phyloP scores from a whole-genome alignment of 768 basidiomycete genomes.

The Stropharia rugosoannulata region DNA sequence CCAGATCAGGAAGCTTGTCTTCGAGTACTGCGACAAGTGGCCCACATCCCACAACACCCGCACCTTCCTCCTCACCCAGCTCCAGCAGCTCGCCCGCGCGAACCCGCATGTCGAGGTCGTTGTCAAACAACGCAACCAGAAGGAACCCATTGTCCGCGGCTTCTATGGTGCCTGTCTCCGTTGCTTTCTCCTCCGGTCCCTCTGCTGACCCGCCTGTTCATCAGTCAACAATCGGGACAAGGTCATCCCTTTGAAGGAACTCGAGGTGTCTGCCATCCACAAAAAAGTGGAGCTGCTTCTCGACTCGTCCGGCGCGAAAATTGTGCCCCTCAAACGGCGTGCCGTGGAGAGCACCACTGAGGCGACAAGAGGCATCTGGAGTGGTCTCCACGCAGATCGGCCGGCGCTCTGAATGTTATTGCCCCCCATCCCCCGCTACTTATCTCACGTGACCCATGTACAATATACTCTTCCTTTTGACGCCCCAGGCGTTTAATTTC shows the following conservation, averaged over 20 bases:
- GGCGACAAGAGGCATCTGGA: conserved; percentile 87
- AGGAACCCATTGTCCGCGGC: conserved; percentile 79
- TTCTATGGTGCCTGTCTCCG: conserved; percentile 60
- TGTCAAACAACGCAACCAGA: conserved; percentile 69
- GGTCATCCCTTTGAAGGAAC: conserved; percentile 76
- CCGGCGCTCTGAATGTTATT: conserved; percentile 40
- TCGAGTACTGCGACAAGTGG: conserved; percentile 87
- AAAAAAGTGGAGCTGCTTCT: conserved; percentile 82
- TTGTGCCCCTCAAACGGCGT: conserved; percentile 74
- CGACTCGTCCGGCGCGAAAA: conserved; percentile 86
- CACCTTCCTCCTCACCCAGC: conserved; percentile 61
- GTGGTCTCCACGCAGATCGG: conserved; percentile 78
- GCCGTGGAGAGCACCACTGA: conserved; percentile 79
- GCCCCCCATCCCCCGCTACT: conserved; percentile 12
- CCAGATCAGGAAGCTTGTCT: conserved; percentile 80
- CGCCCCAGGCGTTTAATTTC: conserved; percentile 23
- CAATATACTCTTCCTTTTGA: conserved; percentile 16
- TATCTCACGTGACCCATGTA: conserved; percentile 32
- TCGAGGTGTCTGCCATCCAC: conserved; percentile 72
- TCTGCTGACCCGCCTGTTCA: conserved; percentile 14
- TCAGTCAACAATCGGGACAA: conserved; percentile 87
- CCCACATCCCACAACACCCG: conserved; percentile 74
- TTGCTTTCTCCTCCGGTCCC: conserved; percentile 11
- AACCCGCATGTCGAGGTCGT: conserved; percentile 88
- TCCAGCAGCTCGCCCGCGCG: conserved; percentile 61